Conservation (phyloP, 1,284 basidiomycete species). For the Rhizoctonia solani region DNA sequence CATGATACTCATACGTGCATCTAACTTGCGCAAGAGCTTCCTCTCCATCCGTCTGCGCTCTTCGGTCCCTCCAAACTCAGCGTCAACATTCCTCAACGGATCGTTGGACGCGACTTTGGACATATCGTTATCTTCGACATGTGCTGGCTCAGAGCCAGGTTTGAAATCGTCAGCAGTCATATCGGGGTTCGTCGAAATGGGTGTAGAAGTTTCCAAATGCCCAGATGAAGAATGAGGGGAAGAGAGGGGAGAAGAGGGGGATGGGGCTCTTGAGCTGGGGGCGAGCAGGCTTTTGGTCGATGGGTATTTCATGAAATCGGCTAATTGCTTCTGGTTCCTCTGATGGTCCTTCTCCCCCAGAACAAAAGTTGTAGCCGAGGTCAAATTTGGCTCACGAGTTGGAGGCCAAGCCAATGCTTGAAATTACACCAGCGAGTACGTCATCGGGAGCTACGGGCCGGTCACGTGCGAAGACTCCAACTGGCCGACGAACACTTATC, state of each 20-base stretch:
- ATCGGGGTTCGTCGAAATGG: not conserved
- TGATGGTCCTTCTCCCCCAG: not conserved
- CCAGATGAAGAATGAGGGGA: not conserved
- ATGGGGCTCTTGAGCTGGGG: constrained; percentile 4
- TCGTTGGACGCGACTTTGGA: constrained; percentile 32
- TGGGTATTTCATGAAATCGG: not conserved
- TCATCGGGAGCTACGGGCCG: not conserved
- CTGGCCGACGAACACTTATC: not conserved
- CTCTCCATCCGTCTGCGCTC: constrained; percentile 38
- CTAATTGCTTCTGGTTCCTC: not conserved
- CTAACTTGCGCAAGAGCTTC: constrained; percentile 41
- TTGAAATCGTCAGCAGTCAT: constrained; percentile 2
- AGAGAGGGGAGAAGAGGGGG: constrained; percentile 10
- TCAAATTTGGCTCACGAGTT: not conserved
- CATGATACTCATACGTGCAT: constrained; percentile 38
- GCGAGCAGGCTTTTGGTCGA: constrained; percentile 17
- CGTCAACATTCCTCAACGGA: constrained; percentile 31
- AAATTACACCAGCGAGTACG: not conserved
- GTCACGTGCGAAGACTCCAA: not conserved
- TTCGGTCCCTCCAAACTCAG: constrained; percentile 38
- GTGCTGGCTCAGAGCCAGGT: not conserved
- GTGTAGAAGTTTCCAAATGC: constrained; percentile 3
- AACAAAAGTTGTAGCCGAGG: not conserved
- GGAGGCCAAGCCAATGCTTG: not conserved
- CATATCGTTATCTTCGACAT: constrained; percentile 25